phyloP scores from a whole-genome alignment of 495 filamentous ascomycete genomes.

The Pyrenula aspistea region DNA sequence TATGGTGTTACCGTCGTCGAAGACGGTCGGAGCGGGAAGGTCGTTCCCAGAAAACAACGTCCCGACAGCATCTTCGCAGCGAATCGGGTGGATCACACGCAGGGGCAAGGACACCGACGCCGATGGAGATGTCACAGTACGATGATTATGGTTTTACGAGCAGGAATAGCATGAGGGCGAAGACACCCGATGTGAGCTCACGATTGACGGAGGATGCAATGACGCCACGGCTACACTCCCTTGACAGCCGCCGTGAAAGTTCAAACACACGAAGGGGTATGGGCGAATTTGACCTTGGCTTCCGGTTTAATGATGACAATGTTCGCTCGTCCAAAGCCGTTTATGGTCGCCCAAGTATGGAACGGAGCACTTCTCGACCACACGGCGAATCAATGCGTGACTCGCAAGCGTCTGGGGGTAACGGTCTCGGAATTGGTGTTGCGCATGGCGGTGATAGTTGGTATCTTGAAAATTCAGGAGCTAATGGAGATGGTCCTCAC shows the following conservation, averaged over 20 bases:
- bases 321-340: background rate
- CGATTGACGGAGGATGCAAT: background rate
- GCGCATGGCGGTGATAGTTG: background rate
- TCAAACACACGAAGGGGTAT: background rate
- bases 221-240: background rate
- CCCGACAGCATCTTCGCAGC: background rate
- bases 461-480: background rate
- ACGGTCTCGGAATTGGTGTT: background rate
- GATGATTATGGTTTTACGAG: background rate
- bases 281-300: background rate
- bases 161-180: background rate
- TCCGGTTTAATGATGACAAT: background rate
- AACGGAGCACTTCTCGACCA: background rate
- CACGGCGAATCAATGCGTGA: background rate
- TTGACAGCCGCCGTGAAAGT: background rate
- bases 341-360: background rate
- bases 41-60: background rate
- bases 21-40: background rate
- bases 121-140: background rate
- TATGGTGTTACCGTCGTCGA: background rate
- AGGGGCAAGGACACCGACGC: background rate
- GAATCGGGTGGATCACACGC: background rate
- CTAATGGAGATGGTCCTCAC: background rate
- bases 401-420: background rate
- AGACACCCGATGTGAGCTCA: background rate